Evolutionary conservation across 305 asterid genomes (phyloP).

Genomic region (Galium porrigens): DNA sequence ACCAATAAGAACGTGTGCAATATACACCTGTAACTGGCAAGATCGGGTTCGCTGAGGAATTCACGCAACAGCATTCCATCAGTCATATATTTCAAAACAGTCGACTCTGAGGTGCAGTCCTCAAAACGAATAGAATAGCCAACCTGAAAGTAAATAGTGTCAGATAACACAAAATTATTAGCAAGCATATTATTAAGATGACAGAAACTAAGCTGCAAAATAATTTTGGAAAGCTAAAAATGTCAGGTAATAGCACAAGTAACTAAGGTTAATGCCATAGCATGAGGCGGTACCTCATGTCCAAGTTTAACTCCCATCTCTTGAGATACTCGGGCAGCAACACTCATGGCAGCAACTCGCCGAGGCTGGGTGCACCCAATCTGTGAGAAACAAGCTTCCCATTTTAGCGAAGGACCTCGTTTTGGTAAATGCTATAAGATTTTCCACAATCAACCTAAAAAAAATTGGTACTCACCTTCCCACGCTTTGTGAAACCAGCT

Average conservation of each 20-base stretch:
- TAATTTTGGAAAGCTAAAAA: background rate
- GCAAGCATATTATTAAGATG: background rate
- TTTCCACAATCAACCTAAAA: background rate
- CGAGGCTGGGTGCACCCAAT: slow-evolving; percentile 86
- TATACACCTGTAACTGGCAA: slow-evolving; percentile 44
- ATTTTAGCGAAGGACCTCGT: background rate
- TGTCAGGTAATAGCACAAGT: background rate
- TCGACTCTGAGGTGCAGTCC: slow-evolving; percentile 83
- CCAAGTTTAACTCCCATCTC: slow-evolving; percentile 98
- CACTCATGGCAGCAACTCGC: slow-evolving; percentile 97
- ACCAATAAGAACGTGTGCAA: background rate
- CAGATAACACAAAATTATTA: background rate
- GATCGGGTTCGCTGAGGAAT: slow-evolving; percentile 86
- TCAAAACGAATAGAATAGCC: slow-evolving; percentile 95
- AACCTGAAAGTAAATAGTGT: slow-evolving; percentile 29
- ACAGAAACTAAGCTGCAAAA: background rate
- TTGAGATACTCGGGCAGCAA: slow-evolving; percentile 84
- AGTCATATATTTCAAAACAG: slow-evolving; percentile 72
- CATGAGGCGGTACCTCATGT: slow-evolving; percentile 35
- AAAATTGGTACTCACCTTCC: slow-evolving; percentile 35
- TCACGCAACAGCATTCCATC: slow-evolving; percentile 83
- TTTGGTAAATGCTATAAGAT: background rate
- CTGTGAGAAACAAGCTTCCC: slow-evolving; percentile 6
- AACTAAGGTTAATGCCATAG: background rate
- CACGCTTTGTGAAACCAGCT: slow-evolving; percentile 72